Evolutionary conservation across 495 filamentous ascomycete genomes (phyloP).

Genomic region (Penicillium argentinense): DNA sequence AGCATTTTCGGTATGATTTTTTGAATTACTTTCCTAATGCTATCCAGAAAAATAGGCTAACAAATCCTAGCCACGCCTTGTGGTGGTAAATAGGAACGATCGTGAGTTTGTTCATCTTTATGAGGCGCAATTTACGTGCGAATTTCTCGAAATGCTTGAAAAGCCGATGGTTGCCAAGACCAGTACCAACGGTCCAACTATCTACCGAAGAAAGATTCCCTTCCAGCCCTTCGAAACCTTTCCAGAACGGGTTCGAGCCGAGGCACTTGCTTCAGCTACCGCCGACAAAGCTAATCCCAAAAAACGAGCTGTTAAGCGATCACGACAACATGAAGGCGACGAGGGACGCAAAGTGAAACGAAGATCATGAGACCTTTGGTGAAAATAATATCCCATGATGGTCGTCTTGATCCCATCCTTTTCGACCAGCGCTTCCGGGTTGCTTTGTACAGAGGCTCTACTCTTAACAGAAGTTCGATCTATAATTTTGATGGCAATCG

Average conservation of each 20-base stretch:
- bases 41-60: no score
- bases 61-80: slow-evolving; percentile 16
- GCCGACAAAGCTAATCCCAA: not conserved
- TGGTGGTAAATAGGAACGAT: slow-evolving; percentile 10
- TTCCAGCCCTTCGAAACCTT: not conserved
- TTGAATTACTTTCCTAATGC: no score
- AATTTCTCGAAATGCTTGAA: slow-evolving; percentile 9
- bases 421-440: no score
- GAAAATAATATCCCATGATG: no score
- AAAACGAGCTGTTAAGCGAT: not conserved
- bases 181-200: slow-evolving; percentile 4
- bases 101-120: slow-evolving; percentile 16
- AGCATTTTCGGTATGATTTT: not conserved
- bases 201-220: slow-evolving; percentile 9
- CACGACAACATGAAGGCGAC: not conserved
- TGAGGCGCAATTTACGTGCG: slow-evolving; percentile 16
- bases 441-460: no score
- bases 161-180: slow-evolving; percentile 10
- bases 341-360: not conserved
- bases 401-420: no score
- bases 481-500: no score
- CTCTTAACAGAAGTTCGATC: no score
- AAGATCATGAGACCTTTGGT: not conserved
- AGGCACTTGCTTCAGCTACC: not conserved
- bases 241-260: not conserved